A percentile compares a stretch with the other conserved stretches of the same genome.
Evolutionary conservation across 768 basidiomycete species (phyloP).

Genomic region (Imleria badia): DNA sequence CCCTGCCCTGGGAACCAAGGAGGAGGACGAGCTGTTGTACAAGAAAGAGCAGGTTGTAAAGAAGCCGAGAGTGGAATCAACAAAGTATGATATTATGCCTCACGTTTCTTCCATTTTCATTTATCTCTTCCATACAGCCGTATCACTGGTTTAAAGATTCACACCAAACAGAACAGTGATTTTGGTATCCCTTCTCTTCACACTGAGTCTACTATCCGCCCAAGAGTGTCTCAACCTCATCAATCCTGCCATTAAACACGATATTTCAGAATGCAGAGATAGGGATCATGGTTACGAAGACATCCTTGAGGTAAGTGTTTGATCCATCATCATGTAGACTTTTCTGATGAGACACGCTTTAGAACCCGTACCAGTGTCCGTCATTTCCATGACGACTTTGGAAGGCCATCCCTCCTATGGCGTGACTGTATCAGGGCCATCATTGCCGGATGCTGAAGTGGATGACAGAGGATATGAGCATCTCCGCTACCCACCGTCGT

Average conservation of each 20-base stretch:
- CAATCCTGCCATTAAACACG: conserved; percentile 54
- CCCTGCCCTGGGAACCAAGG: conserved; percentile 56
- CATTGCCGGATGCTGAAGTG: conserved; percentile 22
- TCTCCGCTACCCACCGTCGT: conserved; percentile 50
- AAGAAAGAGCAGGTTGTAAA: conserved; percentile 70
- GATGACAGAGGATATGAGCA: conserved; percentile 25
- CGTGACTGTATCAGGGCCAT: conserved; percentile 32
- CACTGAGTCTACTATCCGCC: conserved; percentile 53
- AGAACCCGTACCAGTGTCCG: conserved; percentile 73
- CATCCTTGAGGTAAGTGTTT: conserved; percentile 63
- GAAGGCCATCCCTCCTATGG: conserved; percentile 53
- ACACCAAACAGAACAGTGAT: conserved; percentile 45
- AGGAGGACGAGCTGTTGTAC: conserved; percentile 68
- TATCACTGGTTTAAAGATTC: conserved; percentile 53
- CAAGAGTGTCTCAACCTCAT: conserved; percentile 65
- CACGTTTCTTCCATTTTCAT: background rate
- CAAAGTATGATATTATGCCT: conserved; percentile 4
- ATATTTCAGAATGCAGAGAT: conserved; percentile 64
- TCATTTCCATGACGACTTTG: conserved; percentile 63
- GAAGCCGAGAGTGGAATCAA: conserved; percentile 45
- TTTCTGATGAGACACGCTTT: conserved; percentile 8
- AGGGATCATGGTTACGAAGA: conserved; percentile 86
- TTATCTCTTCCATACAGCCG: conserved; percentile 33
- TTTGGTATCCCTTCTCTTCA: conserved; percentile 37
- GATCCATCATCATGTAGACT: background rate